Evolutionary conservation across 2,329 filamentous ascomycete species (phyloP), one percentile per base, ranked within the genome.

Genomic region (Bipolaris sorokiniana): DNA sequence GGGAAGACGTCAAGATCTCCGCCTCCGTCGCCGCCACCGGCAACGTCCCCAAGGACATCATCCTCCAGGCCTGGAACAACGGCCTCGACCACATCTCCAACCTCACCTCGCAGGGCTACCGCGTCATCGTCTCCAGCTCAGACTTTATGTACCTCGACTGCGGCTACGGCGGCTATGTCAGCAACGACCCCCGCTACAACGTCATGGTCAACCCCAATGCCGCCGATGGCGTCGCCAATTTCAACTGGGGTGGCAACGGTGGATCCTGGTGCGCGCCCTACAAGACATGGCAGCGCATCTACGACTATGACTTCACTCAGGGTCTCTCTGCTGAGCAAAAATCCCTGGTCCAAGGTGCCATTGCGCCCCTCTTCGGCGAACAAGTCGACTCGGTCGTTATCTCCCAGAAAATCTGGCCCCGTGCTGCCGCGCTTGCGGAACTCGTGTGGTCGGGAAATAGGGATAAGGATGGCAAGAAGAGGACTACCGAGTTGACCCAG

Each of bases 251-350:
- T n/a, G 83, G 79, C 42, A 61, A 53, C 20, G 83, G 83, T 37
- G 83, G 83, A 16, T 83, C 80, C n/a, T 86, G 83, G 83, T 86
- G 83, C 65, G 80, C 79, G 0, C 83, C 83, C 0, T 86, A 85
- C 77, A 86, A 86, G 70, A 84, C 82, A 18, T 86, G 83, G 83
- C 83, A 85, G 69, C 82, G 83, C 47, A 84, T 86, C 72, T 86
- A 86, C 73, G 77, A 84, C 76, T 85, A 81, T 68, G 83, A 86
- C 73, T 85, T 85, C 67, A 82, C 82, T 0, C 59, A 70, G 44
- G 80, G 80, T 61, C 77, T 85, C 7, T 82, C 81, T 1, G 73
- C 72, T 0, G 61, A 69, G 0, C 78, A 86, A 62, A 78, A 79
- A 36, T 72, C 76, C 46, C 83, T 83, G 52, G 67, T 86, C 18